Base-by-base conservation (phyloP, 306 rosid genomes). In the Vicia villosa region DNA sequence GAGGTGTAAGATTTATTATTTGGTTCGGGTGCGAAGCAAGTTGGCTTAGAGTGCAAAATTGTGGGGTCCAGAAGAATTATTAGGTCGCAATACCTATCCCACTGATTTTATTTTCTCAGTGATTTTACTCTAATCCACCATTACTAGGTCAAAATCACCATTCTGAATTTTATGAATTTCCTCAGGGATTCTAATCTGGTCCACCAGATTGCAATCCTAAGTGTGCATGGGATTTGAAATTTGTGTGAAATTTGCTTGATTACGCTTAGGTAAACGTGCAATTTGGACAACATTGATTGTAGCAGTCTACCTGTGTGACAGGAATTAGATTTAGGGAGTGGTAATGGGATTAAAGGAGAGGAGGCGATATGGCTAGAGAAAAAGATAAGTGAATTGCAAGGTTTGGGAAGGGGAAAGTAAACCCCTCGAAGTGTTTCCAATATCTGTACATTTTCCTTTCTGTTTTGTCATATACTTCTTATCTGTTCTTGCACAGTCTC, bases 381-480 rank as follows among this genome's bases (percentile, higher is more conserved):
- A 6, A 4, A 15, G 7, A 3, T 32, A 22, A 24, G n/a, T 5
- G 20, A 40, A 41, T 24, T 52, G 61, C 4, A 4, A 17, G 65
- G 72, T 68, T 51, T 51, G 9, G 37, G 13, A 63, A 58, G 64
- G 22, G 63, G 71, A 50, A 49, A 49, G 47, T 19, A 32, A 47
- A 26, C 59, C 45, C 28, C 8, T 10, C 30, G 5, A 46, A 66
- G 43, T 34, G 34, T 20, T 74, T 16, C 24, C 65, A 59, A 41
- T 41, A n/a, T 41, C 47, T 40, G 38, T 36, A 42, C 16, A 12
- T 73, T 38, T 38, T 20, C 26, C 22, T 51, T 63, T 34, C 30
- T 32, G 8, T 60, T 64, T 11, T 7, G 22, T 37, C 11, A 21
- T 46, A 37, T 64, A 55, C 15, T 51, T 37, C 43, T 64, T 41